phyloP scores from a whole-genome alignment of 2,329 filamentous ascomycete genomes.

The Hymenoscyphus albidus region DNA sequence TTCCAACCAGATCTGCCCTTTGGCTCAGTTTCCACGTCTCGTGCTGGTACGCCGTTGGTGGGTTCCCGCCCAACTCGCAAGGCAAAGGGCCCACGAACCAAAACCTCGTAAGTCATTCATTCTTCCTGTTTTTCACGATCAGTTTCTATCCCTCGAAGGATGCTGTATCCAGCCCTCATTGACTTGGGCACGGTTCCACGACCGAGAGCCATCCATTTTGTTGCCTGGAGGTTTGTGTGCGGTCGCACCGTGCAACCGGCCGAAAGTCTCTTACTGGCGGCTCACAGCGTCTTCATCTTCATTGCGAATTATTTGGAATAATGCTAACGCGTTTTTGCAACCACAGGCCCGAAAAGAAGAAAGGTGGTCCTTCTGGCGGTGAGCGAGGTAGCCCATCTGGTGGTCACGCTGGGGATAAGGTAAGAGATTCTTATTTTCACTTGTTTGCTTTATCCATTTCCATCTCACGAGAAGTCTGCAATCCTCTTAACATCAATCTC shows the following conservation, averaged over 20 bases:
- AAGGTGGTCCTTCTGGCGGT: slow-evolving; percentile 55
- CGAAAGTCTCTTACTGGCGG: slow-evolving; percentile 6
- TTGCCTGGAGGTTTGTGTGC: slow-evolving; percentile 20
- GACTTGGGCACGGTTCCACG: slow-evolving; percentile 15
- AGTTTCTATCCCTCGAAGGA: slow-evolving; percentile 7
- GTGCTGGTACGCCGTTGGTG: slow-evolving; percentile 56
- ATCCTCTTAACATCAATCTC: background rate
- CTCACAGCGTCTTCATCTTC: slow-evolving; percentile 7
- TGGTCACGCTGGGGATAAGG: slow-evolving; percentile 43
- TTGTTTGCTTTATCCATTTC: background rate
- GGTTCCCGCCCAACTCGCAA: slow-evolving; percentile 54
- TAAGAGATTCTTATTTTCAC: slow-evolving; percentile 37
- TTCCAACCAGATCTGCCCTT: slow-evolving; percentile 43
- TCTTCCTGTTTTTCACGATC: slow-evolving; percentile 16
- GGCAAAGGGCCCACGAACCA: slow-evolving; percentile 54
- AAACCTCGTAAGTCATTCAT: slow-evolving; percentile 59
- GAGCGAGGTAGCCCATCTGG: slow-evolving; percentile 58
- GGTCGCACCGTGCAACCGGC: slow-evolving; percentile 29
- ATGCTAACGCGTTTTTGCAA: slow-evolving; percentile 23
- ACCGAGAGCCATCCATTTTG: slow-evolving; percentile 16
- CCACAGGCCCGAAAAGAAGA: slow-evolving; percentile 71
- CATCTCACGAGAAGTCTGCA: background rate
- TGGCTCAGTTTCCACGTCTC: slow-evolving; percentile 49
- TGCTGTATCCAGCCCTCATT: slow-evolving; percentile 12
- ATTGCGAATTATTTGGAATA: slow-evolving; percentile 5